These are phyloP conservation scores for Lumnitzera littorea DNA, from an alignment of 345 rosid species.

Conservation along the genomic window DNA sequence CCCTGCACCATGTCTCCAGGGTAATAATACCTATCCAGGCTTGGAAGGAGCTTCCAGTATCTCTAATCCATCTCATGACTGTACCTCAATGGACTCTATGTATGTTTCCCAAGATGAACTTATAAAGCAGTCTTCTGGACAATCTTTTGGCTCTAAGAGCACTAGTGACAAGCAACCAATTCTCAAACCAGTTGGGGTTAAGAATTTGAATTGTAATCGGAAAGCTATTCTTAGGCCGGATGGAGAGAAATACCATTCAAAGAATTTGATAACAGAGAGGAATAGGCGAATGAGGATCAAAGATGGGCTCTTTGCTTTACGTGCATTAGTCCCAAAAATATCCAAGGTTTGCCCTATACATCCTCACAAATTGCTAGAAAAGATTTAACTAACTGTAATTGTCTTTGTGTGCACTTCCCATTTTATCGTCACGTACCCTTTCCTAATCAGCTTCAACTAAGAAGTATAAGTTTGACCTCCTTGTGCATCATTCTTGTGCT, in stretches of 20 bases:
- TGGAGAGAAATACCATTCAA: conserved; percentile 37
- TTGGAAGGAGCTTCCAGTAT: conserved; percentile 45
- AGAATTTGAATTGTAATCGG: conserved; percentile 5
- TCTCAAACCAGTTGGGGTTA: conserved; percentile 10
- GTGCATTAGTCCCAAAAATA: conserved; percentile 68
- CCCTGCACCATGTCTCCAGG: conserved; percentile 12
- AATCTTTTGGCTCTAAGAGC: conserved; percentile 16
- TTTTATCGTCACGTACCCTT: background rate
- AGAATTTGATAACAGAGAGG: conserved; percentile 79
- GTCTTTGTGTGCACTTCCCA: background rate
- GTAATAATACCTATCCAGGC: conserved; percentile 16
- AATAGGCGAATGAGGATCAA: conserved; percentile 62
- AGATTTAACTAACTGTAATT: background rate
- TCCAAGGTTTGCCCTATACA: conserved; percentile 49
- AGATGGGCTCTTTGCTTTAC: conserved; percentile 43
- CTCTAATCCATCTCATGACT: conserved; percentile 33
- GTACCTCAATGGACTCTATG: conserved; percentile 10
- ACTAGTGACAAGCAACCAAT: conserved; percentile 13
- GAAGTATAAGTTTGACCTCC: background rate
- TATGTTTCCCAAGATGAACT: conserved; percentile 14
- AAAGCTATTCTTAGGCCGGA: conserved; percentile 20
- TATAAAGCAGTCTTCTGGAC: conserved; percentile 13
- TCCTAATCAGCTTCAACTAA: background rate
- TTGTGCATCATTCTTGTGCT: conserved; percentile 15
- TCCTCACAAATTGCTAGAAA: background rate